Evolutionary conservation across 2,329 filamentous ascomycete genomes (phyloP).

Genomic region (Trichophyton equinum): DNA sequence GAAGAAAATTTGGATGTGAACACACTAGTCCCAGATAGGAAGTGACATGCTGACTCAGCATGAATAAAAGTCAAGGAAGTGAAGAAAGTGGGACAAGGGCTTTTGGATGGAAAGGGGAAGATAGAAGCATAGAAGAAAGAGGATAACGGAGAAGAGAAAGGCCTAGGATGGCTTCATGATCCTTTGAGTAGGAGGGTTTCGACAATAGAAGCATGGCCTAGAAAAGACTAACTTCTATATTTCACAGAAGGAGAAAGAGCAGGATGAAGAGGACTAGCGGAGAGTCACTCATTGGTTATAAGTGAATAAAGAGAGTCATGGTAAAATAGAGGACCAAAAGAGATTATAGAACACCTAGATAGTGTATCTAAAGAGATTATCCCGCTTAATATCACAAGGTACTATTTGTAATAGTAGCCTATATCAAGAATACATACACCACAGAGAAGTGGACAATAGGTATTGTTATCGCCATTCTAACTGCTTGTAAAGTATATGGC

Average conservation of each 20-base stretch:
- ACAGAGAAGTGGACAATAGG: background rate
- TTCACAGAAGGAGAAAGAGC: background rate
- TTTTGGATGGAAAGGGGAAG: background rate
- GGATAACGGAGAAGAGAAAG: too few species aligned
- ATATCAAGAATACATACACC: background rate
- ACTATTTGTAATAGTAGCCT: background rate
- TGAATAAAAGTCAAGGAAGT: background rate
- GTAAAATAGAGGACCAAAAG: background rate
- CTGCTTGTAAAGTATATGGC: background rate
- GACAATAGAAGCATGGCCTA: too few species aligned
- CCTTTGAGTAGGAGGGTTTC: too few species aligned
- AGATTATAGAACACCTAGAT: background rate
- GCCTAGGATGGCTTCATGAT: too few species aligned
- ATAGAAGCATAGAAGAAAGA: background rate
- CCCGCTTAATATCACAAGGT: background rate
- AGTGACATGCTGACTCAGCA: background rate
- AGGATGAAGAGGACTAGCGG: background rate
- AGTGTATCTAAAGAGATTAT: background rate
- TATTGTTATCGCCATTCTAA: background rate
- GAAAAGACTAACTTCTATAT: too few species aligned
- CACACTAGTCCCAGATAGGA: background rate
- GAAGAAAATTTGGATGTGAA: background rate
- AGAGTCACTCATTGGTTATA: background rate
- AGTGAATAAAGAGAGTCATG: background rate
- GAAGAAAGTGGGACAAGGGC: too few species aligned